Conservation (phyloP, 1,139 yeast genomes). For the Sugiyamaella castrensis region DNA sequence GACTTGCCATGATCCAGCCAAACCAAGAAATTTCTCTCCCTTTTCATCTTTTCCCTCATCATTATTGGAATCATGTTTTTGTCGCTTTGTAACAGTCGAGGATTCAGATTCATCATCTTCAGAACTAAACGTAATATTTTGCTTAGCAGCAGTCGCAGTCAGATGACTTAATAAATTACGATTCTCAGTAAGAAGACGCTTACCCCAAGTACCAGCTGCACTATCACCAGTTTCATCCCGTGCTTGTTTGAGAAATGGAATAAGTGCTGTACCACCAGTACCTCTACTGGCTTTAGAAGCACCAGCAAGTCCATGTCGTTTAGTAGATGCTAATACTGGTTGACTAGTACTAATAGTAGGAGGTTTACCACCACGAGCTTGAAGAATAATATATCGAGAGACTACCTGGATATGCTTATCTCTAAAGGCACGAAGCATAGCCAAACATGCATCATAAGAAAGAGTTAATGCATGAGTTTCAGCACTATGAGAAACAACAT, state of each 20-base stretch:
- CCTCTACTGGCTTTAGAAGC: slow-evolving; percentile 61
- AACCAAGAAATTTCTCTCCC: slow-evolving; percentile 21
- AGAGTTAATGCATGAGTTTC: slow-evolving; percentile 56
- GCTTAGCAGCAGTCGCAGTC: slow-evolving; percentile 11
- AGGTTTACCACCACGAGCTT: slow-evolving; percentile 44
- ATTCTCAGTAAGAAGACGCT: slow-evolving; percentile 59
- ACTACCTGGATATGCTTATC: slow-evolving; percentile 93
- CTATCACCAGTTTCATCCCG: slow-evolving; percentile 94
- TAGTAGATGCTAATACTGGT: slow-evolving; percentile 24
- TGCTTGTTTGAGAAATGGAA: slow-evolving; percentile 91
- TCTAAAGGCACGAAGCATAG: slow-evolving; percentile 83
- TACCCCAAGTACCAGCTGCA: slow-evolving; percentile 90
- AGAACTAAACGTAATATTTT: slow-evolving; percentile 18
- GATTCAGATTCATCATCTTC: slow-evolving; percentile 22
- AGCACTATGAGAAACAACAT: slow-evolving; percentile 48
- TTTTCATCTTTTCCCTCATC: slow-evolving; percentile 10
- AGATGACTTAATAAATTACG: slow-evolving; percentile 17
- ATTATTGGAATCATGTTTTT: not conserved
- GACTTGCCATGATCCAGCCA: slow-evolving; percentile 29
- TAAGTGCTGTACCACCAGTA: slow-evolving; percentile 89
- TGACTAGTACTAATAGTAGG: slow-evolving; percentile 22
- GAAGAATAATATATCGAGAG: slow-evolving; percentile 78
- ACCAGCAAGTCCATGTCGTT: slow-evolving; percentile 38
- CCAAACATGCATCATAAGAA: slow-evolving; percentile 85
- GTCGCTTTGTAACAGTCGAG: slow-evolving; percentile 1